Percentiles rank a stretch among this genome's conserved stretches.
phyloP scores from a whole-genome alignment of 192 early-diverging fungal genomes.

The Backusella psychrophila region DNA sequence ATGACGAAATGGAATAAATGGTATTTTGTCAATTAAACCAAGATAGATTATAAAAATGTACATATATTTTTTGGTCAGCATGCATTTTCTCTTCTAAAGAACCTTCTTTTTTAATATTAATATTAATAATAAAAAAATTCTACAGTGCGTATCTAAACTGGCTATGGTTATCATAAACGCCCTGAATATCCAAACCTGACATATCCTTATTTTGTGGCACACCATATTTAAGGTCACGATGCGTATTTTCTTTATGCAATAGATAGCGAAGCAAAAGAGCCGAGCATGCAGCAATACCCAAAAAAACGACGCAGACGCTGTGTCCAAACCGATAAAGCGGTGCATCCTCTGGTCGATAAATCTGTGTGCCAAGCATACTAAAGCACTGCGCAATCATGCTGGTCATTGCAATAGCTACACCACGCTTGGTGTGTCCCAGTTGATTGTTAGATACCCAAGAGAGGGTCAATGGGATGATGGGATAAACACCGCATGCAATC shows the following conservation, averaged over 20 bases:
- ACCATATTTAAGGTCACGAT: slow-evolving; percentile 22
- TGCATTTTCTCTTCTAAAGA: neutral
- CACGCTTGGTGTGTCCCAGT: slow-evolving; percentile 57
- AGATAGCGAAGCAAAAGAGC: slow-evolving; percentile 20
- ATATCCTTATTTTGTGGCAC: neutral
- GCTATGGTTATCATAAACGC: slow-evolving; percentile 13
- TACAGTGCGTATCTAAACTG: slow-evolving; percentile 15
- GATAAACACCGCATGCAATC: slow-evolving; percentile 42
- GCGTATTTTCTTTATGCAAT: slow-evolving; percentile 32
- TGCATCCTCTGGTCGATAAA: slow-evolving; percentile 49
- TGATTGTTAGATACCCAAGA: slow-evolving; percentile 62
- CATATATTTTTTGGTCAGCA: neutral
- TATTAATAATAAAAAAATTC: neutral
- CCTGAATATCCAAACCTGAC: neutral
- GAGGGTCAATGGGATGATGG: slow-evolving; percentile 40
- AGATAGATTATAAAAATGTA: neutral
- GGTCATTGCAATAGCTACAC: slow-evolving; percentile 47
- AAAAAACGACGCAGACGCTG: slow-evolving; percentile 22
- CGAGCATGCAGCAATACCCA: slow-evolving; percentile 14
- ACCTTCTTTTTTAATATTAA: neutral
- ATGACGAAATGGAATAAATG: neutral
- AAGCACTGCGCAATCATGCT: slow-evolving; percentile 52
- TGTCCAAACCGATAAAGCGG: slow-evolving; percentile 55
- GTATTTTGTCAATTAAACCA: neutral
- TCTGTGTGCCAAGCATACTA: slow-evolving; percentile 55